These are phyloP conservation scores for Pouteria glomerata DNA, from an alignment of 148 eudicot species.

Conservation along the genomic window DNA sequence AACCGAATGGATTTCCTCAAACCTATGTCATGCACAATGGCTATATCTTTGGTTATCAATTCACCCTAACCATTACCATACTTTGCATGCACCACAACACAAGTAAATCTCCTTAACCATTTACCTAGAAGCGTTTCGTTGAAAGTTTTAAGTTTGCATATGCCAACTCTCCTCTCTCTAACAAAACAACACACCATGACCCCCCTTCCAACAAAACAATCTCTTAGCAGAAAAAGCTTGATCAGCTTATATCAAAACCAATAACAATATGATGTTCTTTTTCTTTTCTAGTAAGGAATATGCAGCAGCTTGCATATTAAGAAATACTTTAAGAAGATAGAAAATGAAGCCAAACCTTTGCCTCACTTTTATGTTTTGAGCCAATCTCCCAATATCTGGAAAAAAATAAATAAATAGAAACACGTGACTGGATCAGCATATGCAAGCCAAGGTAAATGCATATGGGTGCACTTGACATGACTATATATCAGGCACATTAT, in stretches of 20 bases:
- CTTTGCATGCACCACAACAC: too few species aligned
- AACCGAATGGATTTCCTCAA: too few species aligned
- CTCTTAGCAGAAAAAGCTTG: too few species aligned
- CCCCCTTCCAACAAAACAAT: too few species aligned
- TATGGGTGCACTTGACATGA: neutral
- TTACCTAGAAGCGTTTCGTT: too few species aligned
- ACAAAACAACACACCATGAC: too few species aligned
- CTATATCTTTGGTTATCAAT: too few species aligned
- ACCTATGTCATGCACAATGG: too few species aligned
- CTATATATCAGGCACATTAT: neutral
- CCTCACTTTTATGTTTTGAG: conserved; percentile 82
- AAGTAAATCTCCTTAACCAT: too few species aligned
- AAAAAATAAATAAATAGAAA: conserved; percentile 7
- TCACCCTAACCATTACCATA: too few species aligned
- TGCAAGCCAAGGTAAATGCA: neutral
- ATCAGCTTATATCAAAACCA: neutral
- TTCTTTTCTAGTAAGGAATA: neutral
- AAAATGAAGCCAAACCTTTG: conserved; percentile 64
- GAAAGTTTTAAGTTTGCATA: too few species aligned
- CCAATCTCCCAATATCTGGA: conserved; percentile 82
- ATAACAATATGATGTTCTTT: neutral
- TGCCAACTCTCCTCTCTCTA: too few species aligned
- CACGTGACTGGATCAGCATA: neutral
- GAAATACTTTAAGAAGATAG: neutral
- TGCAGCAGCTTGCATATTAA: neutral